Base-by-base conservation (phyloP, 805 yeast genomes). In the Candida coleopterorum region DNA sequence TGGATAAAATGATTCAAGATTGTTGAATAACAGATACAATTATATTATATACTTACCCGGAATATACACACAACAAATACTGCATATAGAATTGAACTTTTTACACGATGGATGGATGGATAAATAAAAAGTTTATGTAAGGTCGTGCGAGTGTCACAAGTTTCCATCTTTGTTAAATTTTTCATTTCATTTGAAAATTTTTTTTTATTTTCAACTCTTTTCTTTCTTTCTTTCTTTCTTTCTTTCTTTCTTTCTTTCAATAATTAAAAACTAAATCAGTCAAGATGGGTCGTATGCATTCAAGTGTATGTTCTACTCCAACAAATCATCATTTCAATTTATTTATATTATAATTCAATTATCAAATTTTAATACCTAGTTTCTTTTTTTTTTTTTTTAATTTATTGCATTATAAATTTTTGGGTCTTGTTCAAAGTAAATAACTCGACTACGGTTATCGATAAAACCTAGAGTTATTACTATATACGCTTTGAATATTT, bases 211-310 rank as follows among this genome's bases (percentile, higher is more conserved):
- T n/a, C n/a, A n/a, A n/a, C n/a, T n/a, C n/a, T n/a, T n/a, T n/a
- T n/a, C n/a, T n/a, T n/a, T n/a, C n/a, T n/a, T n/a, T n/a, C n/a
- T n/a, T n/a, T n/a, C n/a, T n/a, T n/a, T n/a, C n/a, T n/a, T n/a
- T n/a, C n/a, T n/a, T n/a, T n/a, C n/a, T n/a, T n/a, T n/a, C n/a
- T n/a, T n/a, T n/a, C n/a, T n/a, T n/a, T n/a, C n/a, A n/a, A n/a
- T n/a, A n/a, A n/a, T n/a, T n/a, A n/a, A n/a, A n/a, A n/a, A n/a
- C n/a, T n/a, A 58, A 64, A 68, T 59, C 70, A 68, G 62, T 73
- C 80, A 85, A 77, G 70, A 90, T 90, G 98, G 98, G 95, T 89
- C 96, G 98, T 79, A 81, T 90, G 89, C 97, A 90, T 28, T 23
- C 25, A 20, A 33, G 27, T 31, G 27, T 31, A 29, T 29, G 32